These are phyloP conservation scores for Xylaria sp. DNA, from an alignment of 2,329 filamentous ascomycete genomes.

Conservation along the genomic window DNA sequence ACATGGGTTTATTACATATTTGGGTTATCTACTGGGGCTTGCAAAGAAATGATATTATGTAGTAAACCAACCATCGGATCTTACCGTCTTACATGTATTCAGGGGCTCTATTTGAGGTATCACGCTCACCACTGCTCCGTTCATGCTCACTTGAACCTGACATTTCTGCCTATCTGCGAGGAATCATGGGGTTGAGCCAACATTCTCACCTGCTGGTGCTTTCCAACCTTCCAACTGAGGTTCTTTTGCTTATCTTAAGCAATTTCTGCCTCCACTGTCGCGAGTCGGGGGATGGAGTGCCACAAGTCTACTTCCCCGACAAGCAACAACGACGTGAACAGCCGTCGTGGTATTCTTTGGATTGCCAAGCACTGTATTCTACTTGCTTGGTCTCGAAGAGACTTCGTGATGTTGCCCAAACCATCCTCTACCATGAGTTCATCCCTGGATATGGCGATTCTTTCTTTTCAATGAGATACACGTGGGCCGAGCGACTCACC, in stretches of 20 bases:
- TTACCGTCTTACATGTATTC: neutral
- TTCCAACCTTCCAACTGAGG: neutral
- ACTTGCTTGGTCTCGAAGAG: slow-evolving; percentile 2
- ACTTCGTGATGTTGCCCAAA: neutral
- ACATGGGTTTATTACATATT: neutral
- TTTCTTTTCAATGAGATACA: neutral
- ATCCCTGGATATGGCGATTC: neutral
- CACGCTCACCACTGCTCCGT: neutral
- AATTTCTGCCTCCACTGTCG: neutral
- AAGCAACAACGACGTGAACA: neutral
- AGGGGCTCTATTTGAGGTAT: too few relatives aligned
- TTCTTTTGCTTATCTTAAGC: neutral
- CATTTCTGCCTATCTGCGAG: neutral
- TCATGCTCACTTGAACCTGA: neutral
- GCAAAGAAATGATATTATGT: neutral
- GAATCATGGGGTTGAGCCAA: neutral
- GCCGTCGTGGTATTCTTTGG: slow-evolving; percentile 1
- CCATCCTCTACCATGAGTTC: neutral
- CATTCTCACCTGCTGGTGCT: neutral
- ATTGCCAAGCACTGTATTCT: neutral
- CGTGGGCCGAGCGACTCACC: neutral
- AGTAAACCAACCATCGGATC: neutral
- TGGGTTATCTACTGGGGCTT: neutral
- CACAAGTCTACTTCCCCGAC: neutral
- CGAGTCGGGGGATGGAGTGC: neutral